Evolutionary conservation across 1,139 yeast genomes (phyloP).

Genomic region (Saccharomyces uvarum): DNA sequence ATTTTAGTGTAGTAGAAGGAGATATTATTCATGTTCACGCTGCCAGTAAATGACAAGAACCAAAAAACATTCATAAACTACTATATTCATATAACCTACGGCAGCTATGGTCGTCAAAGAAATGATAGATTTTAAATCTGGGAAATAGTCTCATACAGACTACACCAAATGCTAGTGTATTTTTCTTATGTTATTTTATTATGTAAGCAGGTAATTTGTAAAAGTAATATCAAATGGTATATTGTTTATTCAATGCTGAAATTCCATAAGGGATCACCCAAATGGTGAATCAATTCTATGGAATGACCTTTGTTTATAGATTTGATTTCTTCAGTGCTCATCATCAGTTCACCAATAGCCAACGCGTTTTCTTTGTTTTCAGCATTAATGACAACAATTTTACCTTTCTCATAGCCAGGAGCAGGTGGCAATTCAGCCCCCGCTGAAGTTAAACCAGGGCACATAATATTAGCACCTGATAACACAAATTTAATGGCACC

Average conservation of each 20-base stretch:
- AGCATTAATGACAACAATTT: conserved; percentile 75
- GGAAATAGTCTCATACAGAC: not conserved
- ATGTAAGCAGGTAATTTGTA: not conserved
- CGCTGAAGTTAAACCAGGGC: conserved; percentile 90
- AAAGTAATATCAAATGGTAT: conserved; percentile 3
- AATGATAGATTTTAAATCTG: not conserved
- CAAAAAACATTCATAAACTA: not conserved
- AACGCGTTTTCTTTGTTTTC: conserved; percentile 89
- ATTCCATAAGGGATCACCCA: conserved; percentile 88
- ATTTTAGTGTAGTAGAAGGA: conserved; percentile 11
- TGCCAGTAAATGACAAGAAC: not conserved
- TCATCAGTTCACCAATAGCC: conserved; percentile 77
- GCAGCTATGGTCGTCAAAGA: not conserved
- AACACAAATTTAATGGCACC: conserved; percentile 94
- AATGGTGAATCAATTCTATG: conserved; percentile 71
- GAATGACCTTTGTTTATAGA: conserved; percentile 82
- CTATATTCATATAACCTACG: not conserved
- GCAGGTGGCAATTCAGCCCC: conserved; percentile 82
- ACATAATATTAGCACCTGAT: conserved; percentile 94
- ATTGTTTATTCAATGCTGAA: conserved; percentile 36
- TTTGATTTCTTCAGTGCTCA: conserved; percentile 89
- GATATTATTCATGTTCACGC: conserved; percentile 4
- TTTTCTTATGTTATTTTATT: not conserved
- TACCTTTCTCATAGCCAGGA: conserved; percentile 51
- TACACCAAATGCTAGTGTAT: conserved; percentile 6